Conservation (phyloP, 305 asterid species). For the Solanum chacoense region DNA sequence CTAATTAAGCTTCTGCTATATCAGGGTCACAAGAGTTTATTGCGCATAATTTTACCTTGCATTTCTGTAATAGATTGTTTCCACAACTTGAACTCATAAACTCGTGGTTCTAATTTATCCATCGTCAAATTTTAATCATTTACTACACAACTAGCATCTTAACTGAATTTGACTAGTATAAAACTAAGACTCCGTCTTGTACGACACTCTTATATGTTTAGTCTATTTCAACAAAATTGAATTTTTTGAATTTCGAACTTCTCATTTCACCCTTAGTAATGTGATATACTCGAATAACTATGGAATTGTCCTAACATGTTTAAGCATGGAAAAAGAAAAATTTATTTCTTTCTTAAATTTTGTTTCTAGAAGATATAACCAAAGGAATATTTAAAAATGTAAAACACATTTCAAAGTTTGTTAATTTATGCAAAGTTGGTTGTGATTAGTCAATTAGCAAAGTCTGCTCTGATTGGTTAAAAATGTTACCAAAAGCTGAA, state of each 20-base stretch:
- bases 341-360: not conserved
- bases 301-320: not conserved
- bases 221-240: not conserved
- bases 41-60: fast-evolving
- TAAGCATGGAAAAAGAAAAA: not conserved
- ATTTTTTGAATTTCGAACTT: not conserved
- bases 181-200: not conserved
- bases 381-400: not conserved
- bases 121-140: not conserved
- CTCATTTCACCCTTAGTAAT: not conserved
- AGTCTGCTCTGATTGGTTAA: not conserved
- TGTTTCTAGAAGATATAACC: fast-evolving
- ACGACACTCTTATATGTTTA: not conserved
- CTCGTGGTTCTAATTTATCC: fast-evolving
- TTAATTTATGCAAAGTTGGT: not conserved
- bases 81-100: not conserved
- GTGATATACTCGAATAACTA: not conserved
- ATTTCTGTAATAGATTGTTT: fast-evolving
- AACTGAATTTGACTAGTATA: not conserved
- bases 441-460: not conserved
- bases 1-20: not conserved
- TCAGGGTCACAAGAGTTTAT: fast-evolving
- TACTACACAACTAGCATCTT: not conserved
- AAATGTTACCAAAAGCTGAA: not conserved
- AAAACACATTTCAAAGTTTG: not conserved